Evolutionary conservation across 2,329 filamentous ascomycete genomes (phyloP).

Genomic region (Apiospora koreana): DNA sequence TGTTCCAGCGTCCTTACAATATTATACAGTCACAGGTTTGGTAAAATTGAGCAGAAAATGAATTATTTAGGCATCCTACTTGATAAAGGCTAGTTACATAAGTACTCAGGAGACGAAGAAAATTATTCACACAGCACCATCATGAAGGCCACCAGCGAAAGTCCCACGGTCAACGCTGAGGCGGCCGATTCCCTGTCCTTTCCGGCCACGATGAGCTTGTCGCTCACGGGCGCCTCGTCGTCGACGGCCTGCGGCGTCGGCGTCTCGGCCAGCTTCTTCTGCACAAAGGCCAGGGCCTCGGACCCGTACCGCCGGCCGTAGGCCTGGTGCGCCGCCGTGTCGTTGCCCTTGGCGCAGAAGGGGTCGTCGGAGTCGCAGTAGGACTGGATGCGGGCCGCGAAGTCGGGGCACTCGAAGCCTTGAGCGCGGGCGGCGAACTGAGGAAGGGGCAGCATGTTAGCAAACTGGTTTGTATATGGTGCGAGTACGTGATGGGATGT

Average conservation of each 20-base stretch:
- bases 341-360: slow-evolving; percentile 61
- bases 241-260: not conserved
- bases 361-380: slow-evolving; percentile 63
- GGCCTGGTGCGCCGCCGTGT: slow-evolving; percentile 54
- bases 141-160: not conserved
- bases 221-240: not conserved
- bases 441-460: not conserved
- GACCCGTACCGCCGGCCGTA: slow-evolving; percentile 59
- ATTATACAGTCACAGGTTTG: too few species aligned
- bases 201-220: not conserved
- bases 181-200: not conserved
- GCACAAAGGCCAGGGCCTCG: slow-evolving; percentile 57
- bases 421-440: slow-evolving; percentile 59
- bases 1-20: too few species aligned
- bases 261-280: slow-evolving; percentile 44
- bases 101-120: too few species aligned
- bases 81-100: not conserved
- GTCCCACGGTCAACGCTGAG: not conserved
- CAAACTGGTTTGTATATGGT: not conserved
- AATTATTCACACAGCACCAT: not conserved
- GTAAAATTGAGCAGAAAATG: not conserved
- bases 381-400: slow-evolving; percentile 51
- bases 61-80: not conserved
- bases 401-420: slow-evolving; percentile 54
- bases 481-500: too few species aligned